phyloP scores from a whole-genome alignment of 768 basidiomycete genomes.

The Mycena kentingensis region DNA sequence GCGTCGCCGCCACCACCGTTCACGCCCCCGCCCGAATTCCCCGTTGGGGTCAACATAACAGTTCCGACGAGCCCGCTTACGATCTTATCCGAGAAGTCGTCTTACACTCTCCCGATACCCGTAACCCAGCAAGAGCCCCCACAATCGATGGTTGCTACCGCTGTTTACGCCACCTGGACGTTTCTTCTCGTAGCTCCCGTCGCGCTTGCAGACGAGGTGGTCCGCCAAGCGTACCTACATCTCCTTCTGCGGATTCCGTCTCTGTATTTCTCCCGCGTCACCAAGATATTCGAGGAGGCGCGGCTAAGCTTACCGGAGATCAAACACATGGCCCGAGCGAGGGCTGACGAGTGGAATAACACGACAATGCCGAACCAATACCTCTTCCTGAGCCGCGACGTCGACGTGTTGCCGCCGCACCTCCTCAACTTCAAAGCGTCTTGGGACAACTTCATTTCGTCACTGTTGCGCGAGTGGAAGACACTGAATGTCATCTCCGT shows the following conservation, averaged over 20 bases:
- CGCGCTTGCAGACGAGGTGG: slow-evolving; percentile 25
- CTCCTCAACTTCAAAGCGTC: slow-evolving; percentile 51
- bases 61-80: no score
- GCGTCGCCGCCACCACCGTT: no score
- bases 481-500: slow-evolving; percentile 59
- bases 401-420: slow-evolving; percentile 34
- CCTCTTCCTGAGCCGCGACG: background rate
- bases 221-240: slow-evolving; percentile 37
- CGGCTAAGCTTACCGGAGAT: slow-evolving; percentile 64
- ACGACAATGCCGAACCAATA: background rate
- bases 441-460: slow-evolving; percentile 60
- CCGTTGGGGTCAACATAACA: no score
- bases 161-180: no score
- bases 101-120: no score
- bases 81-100: no score
- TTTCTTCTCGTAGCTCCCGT: no score
- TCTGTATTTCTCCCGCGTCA: slow-evolving; percentile 71
- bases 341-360: slow-evolving; percentile 23
- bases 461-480: slow-evolving; percentile 59
- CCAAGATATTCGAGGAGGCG: slow-evolving; percentile 66
- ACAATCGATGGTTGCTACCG: no score
- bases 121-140: no score
- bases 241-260: slow-evolving; percentile 61
- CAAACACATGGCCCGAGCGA: slow-evolving; percentile 40
- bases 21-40: no score